These are phyloP conservation scores for Dioszegia aurantiaca DNA, from an alignment of 768 basidiomycete species.

Conservation along the genomic window DNA sequence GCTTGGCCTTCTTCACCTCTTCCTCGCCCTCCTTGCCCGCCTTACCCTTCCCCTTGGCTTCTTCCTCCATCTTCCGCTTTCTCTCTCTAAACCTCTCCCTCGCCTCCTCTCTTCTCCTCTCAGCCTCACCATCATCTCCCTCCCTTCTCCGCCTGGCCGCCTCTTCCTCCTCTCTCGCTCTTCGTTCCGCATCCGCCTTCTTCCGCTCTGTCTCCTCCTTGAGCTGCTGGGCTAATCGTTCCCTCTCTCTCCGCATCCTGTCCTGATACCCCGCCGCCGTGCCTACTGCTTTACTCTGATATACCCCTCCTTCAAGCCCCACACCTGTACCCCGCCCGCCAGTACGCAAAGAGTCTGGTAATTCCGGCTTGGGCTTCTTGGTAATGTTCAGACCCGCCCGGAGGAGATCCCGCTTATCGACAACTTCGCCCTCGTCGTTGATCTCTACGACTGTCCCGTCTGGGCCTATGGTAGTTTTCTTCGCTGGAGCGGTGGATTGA, in stretches of 20 bases:
- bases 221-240: constrained; percentile 76
- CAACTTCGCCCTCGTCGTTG: constrained; percentile 95
- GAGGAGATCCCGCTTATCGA: constrained; percentile 89
- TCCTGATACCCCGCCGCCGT: constrained; percentile 74
- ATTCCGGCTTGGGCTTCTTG: constrained; percentile 54
- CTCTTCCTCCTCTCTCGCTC: constrained; percentile 65
- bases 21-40: constrained; percentile 67
- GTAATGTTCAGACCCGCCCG: constrained; percentile 89
- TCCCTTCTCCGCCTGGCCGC: constrained; percentile 53
- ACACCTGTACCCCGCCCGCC: constrained; percentile 11
- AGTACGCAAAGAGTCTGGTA: constrained; percentile 55
- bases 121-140: constrained; percentile 49
- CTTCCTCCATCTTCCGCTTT: constrained; percentile 45
- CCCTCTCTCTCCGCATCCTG: constrained; percentile 75
- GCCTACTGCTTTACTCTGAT: constrained; percentile 66
- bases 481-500: neutral
- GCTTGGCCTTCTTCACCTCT: constrained; percentile 55
- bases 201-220: constrained; percentile 65
- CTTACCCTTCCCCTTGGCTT: constrained; percentile 36
- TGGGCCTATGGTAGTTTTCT: constrained; percentile 6
- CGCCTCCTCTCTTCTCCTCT: constrained; percentile 46
- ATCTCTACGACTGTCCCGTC: constrained; percentile 84
- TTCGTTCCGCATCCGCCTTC: constrained; percentile 61
- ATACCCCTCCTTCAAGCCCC: constrained; percentile 28
- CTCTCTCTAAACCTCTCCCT: constrained; percentile 46